Evolutionary conservation across 768 basidiomycete genomes (phyloP), one percentile per base, ranked within the genome.

Genomic region (Rhodosporidiobolus odoratus): DNA sequence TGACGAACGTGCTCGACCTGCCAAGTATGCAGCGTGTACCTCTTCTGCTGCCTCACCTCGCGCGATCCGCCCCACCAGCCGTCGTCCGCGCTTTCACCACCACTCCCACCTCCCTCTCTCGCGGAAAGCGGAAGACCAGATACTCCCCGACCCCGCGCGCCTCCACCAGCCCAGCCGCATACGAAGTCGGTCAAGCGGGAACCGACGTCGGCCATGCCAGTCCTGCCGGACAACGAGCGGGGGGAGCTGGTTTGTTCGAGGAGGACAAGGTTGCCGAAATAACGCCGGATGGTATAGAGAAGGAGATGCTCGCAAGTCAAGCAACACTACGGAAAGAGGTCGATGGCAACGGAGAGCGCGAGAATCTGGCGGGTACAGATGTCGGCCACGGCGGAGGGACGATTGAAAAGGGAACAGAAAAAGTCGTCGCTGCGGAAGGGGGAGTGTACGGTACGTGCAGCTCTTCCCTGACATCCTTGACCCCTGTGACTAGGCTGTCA

Each of bases 281-380:
- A 54, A 58, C 38, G 1, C 69, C 69, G 8, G 69, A 66, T 1
- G 19, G 10, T 12, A 32, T 71, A 60, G 69, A 71, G 59, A 25
- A 25, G 4, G 60, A 71, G 43, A 65, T 65, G 60, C 62, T 71
- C 25, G 56, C 25, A 1, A 25, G n/a, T 2, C 64, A 71, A 40
- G 38, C 25, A 27, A 10, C 17, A n/a, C 38, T 30, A 25, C 45
- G 45, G 35, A 32, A 32, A 5, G 56, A 50, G 30, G 65, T 60
- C 15, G 40, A 43, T 35, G 66, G 48, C 5, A 25, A 58, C 19
- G 41, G 60, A 1, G 32, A 40, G 59, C 34, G 41, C 19, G 60
- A 66, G 65, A 71, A 71, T 35, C 47, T 62, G 2, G 69, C 69
- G 0, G 69, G 69, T 4, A 66, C 69, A 12, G 65, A 66, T 41